Base-by-base conservation (phyloP, 2,329 filamentous ascomycete genomes). In the Penicillium sp. region DNA sequence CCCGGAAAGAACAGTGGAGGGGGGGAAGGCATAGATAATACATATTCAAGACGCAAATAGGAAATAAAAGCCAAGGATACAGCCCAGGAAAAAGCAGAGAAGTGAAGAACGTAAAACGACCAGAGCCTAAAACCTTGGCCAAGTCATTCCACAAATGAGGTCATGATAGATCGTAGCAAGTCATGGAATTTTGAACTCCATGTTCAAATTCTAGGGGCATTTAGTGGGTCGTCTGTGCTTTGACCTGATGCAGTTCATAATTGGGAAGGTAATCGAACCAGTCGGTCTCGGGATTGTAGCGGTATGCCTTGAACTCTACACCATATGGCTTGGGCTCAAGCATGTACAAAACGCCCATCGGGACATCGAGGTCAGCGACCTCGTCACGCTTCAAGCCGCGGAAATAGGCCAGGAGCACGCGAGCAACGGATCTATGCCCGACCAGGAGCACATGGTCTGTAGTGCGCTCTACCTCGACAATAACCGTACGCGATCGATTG, bases 321-420 rank as follows among this genome's bases (percentile, higher is more conserved):
- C 93, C 93, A 59, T 98, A 98, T 1, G 93, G 93, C 76, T 96
- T 96, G 56, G 93, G 93, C 70, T 98, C 91, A 42, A 98, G 85
- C 59, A 89, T 87, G 68, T 95, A 98, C 7, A 96, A 77, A 76
- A 95, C 90, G 17, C 93, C 93, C 43, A 98, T 75, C 0, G 93
- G 93, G 40, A 96, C 87, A 64, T 97, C 91, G 54, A 98, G 79
- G 61, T 96, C 88, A 12, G 93, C 91, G 53, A 98, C 94, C 63
- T 95, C 87, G 56, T 95, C 84, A 32, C 90, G 79, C 43, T 87
- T 89, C 46, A 97, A 76, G 52, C 95, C 90, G 75, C 93, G 89
- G 72, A 98, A 98, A 70, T 98, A 98, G 1, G 91, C 90, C 70
- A 98, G 84, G 53, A 98, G 75, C 6, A 98, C 91, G 29, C 93